Percentiles rank a stretch among this genome's conserved stretches.
These are phyloP conservation scores for Phyllosticta capitalensis DNA, from an alignment of 2,329 filamentous ascomycete genomes.

Conservation along the genomic window DNA sequence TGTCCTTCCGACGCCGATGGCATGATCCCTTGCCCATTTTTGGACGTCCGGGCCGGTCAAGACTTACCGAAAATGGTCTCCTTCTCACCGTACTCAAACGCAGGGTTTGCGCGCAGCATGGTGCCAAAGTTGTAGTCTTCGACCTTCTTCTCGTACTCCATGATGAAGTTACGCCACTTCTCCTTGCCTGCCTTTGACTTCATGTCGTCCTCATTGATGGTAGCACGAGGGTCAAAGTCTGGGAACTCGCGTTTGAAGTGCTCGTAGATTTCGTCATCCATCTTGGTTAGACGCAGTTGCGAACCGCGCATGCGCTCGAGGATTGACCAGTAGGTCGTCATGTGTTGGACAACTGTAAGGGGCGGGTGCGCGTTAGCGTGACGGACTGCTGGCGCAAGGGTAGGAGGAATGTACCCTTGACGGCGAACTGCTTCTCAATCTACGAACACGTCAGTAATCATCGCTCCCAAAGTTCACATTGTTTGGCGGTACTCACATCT, in stretches of 20 bases:
- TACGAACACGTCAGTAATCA: slow-evolving; percentile 31
- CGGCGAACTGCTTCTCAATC: slow-evolving; percentile 99
- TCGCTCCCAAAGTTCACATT: slow-evolving; percentile 1
- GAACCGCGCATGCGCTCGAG: slow-evolving; percentile 86
- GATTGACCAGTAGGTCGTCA: slow-evolving; percentile 94
- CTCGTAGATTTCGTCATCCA: slow-evolving; percentile 89
- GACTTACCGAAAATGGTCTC: slow-evolving; percentile 80
- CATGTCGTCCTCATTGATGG: slow-evolving; percentile 87
- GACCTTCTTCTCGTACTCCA: slow-evolving; percentile 86
- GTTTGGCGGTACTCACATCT: slow-evolving; percentile 43
- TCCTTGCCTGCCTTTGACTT: slow-evolving; percentile 96
- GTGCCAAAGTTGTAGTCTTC: slow-evolving; percentile 98
- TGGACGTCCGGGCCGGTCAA: neutral
- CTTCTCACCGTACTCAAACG: slow-evolving; percentile 76
- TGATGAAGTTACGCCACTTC: slow-evolving; percentile 89
- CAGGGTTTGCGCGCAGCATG: slow-evolving; percentile 70
- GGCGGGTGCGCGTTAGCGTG: neutral
- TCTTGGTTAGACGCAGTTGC: slow-evolving; percentile 79
- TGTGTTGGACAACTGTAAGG: slow-evolving; percentile 70
- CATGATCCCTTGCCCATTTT: slow-evolving; percentile 12
- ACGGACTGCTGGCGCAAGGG: neutral
- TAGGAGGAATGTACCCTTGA: slow-evolving; percentile 59
- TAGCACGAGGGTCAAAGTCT: slow-evolving; percentile 74
- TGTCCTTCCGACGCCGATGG: neutral
- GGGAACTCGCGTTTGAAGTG: slow-evolving; percentile 84